Percentiles rank a stretch among this genome's conserved stretches.
Conservation (phyloP, 768 basidiomycete species). For the Trametes elegans region DNA sequence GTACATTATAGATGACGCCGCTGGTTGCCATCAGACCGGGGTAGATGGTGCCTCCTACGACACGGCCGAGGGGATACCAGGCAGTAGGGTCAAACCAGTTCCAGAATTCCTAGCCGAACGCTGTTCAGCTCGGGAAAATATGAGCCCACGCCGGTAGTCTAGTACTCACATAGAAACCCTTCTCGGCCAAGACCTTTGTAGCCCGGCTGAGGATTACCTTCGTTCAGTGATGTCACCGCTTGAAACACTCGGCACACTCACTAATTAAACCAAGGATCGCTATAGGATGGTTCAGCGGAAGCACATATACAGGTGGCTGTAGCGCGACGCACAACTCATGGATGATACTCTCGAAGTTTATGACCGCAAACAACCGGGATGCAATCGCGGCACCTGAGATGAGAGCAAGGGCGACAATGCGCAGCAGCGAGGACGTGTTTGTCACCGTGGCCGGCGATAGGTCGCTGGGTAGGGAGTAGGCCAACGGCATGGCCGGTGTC, state of each 20-base stretch:
- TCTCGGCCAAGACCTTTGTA: conserved; percentile 82
- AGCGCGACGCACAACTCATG: conserved; percentile 84
- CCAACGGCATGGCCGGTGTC: conserved; percentile 34
- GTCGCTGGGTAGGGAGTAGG: conserved; percentile 70
- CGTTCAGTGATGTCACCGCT: background rate
- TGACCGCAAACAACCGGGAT: conserved; percentile 93
- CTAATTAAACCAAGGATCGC: conserved; percentile 99
- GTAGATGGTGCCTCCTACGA: conserved; percentile 97
- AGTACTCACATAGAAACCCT: conserved; percentile 96
- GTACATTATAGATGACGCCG: conserved; percentile 91
- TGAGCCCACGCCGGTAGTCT: too few relatives aligned
- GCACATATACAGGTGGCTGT: background rate
- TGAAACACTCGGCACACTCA: conserved; percentile 43
- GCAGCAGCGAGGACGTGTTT: conserved; percentile 88
- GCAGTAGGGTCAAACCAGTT: conserved; percentile 99
- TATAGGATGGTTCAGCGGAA: conserved; percentile 29
- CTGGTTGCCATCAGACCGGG: conserved; percentile 98
- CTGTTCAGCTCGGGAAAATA: too few relatives aligned
- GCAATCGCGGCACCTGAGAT: conserved; percentile 95
- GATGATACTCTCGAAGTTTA: conserved; percentile 99
- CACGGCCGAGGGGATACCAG: conserved; percentile 98
- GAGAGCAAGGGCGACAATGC: conserved; percentile 84
- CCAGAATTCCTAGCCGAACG: conserved; percentile 92
- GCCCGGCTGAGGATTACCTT: conserved; percentile 65
- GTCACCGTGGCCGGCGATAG: conserved; percentile 69